Evolutionary conservation across 305 asterid genomes (phyloP), one percentile per base, ranked within the genome.

Genomic region (Withania somnifera): DNA sequence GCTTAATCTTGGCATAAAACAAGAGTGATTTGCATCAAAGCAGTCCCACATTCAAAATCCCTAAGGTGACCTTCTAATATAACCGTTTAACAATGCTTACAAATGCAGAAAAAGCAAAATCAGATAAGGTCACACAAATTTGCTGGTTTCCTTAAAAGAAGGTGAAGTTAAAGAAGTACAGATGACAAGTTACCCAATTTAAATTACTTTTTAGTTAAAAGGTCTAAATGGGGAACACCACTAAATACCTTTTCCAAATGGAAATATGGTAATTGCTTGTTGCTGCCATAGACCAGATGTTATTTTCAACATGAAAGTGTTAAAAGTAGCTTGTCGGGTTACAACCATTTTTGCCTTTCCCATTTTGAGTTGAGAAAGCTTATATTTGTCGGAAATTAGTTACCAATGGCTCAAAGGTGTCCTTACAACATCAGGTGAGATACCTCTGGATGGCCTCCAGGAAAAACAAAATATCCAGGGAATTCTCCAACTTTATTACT

Each of bases 381-480:
- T 24, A 47, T 73, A 47, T 26, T 22, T 45, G 15, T 73, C 42
- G 47, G 26, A 47, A 47, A 14, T 50, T 26, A 6, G 4, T 15
- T 47, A 50, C 42, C 79, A 73, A 20, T 26, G 6, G 14, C 56
- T 66, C 42, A 73, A 15, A 73, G 42, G 14, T 47, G 15, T 45
- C 60, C 60, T 14, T 73, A 47, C 38, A 14, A 26, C 42, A 26
- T 26, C 24, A 81, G 20, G 22, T 32, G 54, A 83, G 56, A 77
- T 88, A 94, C 97, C 97, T 95, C 98, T 40, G 97, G 97, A 87
- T 94, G 99, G 83, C 98, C 99, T 58, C 98, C 99, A 42, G 98
- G 97, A 85, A 94, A 95, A 85, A 95, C 99, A 85, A 85, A 92
- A 85, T 94, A 92, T 66, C 92, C 94, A 50, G 98, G 97, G 87